A percentile compares a stretch with the other conserved stretches of the same genome.
Conservation (phyloP, 169 alveolate genomes). For the Perkinsus chesapeaki region DNA sequence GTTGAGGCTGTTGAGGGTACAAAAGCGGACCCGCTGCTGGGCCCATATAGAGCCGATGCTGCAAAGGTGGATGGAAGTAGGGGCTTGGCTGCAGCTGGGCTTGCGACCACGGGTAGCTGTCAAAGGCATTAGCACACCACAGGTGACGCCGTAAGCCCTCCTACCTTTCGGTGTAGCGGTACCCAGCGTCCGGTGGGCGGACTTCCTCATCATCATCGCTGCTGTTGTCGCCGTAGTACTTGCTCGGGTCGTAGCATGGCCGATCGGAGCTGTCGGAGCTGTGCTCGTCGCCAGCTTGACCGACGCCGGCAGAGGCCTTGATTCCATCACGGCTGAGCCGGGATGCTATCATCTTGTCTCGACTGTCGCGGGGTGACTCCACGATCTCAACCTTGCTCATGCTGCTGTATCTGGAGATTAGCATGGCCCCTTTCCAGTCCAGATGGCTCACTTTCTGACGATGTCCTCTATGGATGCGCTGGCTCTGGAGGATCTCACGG, state of each 20-base stretch:
- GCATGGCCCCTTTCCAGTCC: background rate
- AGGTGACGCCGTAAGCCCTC: no score
- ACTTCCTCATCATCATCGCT: background rate
- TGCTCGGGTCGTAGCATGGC: background rate
- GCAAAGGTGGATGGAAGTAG: background rate
- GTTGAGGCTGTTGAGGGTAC: background rate
- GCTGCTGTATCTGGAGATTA: background rate
- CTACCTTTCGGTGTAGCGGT: no score
- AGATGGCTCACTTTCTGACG: background rate
- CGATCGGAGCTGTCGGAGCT: background rate
- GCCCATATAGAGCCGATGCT: background rate
- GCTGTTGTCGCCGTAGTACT: background rate
- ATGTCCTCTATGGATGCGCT: background rate
- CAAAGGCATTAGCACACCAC: background rate
- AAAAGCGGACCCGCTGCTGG: background rate
- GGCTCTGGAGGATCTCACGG: background rate
- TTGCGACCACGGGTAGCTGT: background rate
- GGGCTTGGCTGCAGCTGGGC: background rate
- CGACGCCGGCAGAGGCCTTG: background rate
- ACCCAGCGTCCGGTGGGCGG: no score
- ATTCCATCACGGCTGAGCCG: no score
- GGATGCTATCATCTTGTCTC: background rate
- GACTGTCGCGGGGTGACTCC: background rate
- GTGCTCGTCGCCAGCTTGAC: background rate
- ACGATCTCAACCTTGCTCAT: background rate